Base-by-base conservation (phyloP, 495 filamentous ascomycete species). In the Cudoniella acicularis region DNA sequence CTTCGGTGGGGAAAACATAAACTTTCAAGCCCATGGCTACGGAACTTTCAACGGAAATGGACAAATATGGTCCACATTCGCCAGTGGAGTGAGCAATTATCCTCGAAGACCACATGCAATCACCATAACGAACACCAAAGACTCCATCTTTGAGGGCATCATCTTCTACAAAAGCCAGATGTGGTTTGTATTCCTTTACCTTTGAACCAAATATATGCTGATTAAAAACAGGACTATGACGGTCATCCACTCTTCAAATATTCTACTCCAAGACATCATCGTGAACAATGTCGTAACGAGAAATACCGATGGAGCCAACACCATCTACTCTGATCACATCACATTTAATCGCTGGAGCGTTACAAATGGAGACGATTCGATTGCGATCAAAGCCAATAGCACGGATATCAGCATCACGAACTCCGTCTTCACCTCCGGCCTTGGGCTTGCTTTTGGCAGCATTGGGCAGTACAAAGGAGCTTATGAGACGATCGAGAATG, bases 1-100 rank as follows among this genome's bases (percentile, higher is more conserved):
- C n/a, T 61, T 79, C 2, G 75, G 74, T 17, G 76, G 76, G 1
- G 66, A 67, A 25, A 74, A 73, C 22, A 69, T 78, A 25, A 61
- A 65, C 20, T 58, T 75, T 10, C 59, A 71, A 24, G 72, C 72
- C 26, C 50, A 71, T 47, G 74, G 71, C 16, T 41, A 49, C 18
- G 76, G 76, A 16, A 71, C 68, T 41, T 65, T 78, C 23, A 69
- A 78, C 53, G 76, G 76, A n/a, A 76, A 79, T 48, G 76, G 76
- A 11, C 71, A 76, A 46, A 61, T 67, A 8, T 79, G 76, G 74
- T 4, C 8, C 4, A 67, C 69, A 43, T 36, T 4, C 30, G 4
- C 6, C 30, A 13, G 30, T 36, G 30, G 30, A 13, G 13, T 6
- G 30, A 72, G 69, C 21, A 78, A 78, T 53, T 71, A 75, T 40